These are phyloP conservation scores for Ananas comosus DNA, from an alignment of 176 grass and related monocot genomes.

Conservation along the genomic window DNA sequence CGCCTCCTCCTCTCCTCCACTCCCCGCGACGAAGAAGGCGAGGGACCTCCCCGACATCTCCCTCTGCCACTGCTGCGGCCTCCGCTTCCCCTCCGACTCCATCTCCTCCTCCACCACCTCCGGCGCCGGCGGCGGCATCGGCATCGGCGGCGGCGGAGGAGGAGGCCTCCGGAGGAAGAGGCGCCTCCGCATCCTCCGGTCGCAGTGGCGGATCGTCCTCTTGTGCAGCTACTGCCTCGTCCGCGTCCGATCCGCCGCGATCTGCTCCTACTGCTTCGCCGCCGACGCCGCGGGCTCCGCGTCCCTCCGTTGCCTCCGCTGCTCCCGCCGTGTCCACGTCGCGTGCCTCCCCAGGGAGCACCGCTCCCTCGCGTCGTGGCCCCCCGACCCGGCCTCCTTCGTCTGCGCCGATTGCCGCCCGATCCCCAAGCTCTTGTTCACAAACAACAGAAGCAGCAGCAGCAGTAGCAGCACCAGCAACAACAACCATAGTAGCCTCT, in stretches of 20 bases:
- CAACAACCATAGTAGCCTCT: not conserved
- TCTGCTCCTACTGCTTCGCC: constrained; percentile 80
- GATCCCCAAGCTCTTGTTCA: constrained; percentile 14
- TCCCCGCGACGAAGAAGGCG: not conserved
- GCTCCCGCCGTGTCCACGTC: constrained; percentile 40
- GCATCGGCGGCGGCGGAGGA: constrained; percentile 57
- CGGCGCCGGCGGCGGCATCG: constrained; percentile 50
- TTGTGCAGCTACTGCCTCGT: constrained; percentile 62
- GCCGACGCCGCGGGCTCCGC: constrained; percentile 14
- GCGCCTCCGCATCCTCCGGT: constrained; percentile 40
- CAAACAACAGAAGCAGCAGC: not conserved
- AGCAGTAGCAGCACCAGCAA: not conserved
- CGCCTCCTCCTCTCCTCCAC: not conserved
- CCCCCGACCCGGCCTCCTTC: constrained; percentile 33
- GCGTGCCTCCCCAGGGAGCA: constrained; percentile 50
- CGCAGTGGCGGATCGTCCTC: constrained; percentile 68
- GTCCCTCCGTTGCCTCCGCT: constrained; percentile 38
- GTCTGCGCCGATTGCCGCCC: constrained; percentile 55
- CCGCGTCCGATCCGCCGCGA: constrained; percentile 23
- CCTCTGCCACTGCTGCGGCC: constrained; percentile 1
- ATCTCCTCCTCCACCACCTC: constrained; percentile 24
- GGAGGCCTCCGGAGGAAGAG: constrained; percentile 30
- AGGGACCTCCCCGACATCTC: not conserved
- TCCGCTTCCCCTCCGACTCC: constrained; percentile 28
- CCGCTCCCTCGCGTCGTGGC: constrained; percentile 25